phyloP scores from a whole-genome alignment of 1,284 basidiomycete species.

The Agaricales sp. region DNA sequence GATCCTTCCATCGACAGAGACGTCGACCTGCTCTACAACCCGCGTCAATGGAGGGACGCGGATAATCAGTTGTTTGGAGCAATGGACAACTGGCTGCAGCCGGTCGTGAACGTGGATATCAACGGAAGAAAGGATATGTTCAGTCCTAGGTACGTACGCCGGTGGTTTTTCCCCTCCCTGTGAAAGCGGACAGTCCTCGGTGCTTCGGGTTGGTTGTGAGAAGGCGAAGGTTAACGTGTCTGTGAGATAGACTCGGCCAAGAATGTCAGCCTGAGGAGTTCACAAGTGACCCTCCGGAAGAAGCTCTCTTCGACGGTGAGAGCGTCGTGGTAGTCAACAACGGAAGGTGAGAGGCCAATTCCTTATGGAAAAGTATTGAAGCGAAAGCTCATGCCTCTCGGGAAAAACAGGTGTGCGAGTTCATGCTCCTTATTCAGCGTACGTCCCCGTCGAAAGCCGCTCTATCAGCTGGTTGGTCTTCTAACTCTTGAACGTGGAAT shows the following conservation, averaged over 20 bases:
- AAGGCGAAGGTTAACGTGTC: neutral
- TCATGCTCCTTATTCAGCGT: constrained; percentile 53
- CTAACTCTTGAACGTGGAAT: constrained; percentile 2
- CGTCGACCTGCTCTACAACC: constrained; percentile 34
- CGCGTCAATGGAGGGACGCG: constrained; percentile 38
- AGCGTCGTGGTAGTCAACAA: constrained; percentile 50
- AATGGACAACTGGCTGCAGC: constrained; percentile 35
- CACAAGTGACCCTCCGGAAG: constrained; percentile 23
- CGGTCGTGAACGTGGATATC: constrained; percentile 26
- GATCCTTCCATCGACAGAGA: constrained; percentile 28
- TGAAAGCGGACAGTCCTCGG: neutral
- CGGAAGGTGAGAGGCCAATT: constrained; percentile 25
- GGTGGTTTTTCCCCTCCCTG: neutral
- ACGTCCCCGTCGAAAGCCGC: constrained; percentile 11
- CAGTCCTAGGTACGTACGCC: constrained; percentile 28
- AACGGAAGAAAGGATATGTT: constrained; percentile 40
- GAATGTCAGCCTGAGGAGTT: constrained; percentile 39
- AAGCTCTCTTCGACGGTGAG: constrained; percentile 39
- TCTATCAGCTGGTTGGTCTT: too few species aligned
- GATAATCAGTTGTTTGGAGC: constrained; percentile 34
- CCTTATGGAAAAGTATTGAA: constrained; percentile 15
- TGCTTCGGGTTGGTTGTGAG: constrained; percentile 3
- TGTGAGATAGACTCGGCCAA: constrained; percentile 33
- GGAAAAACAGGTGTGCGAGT: constrained; percentile 33
- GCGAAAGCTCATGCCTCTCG: constrained; percentile 20